A percentile compares a stretch with the other conserved stretches of the same genome.
phyloP scores from a whole-genome alignment of 169 alveolate genomes.

The Cryptosporidium bovis region DNA sequence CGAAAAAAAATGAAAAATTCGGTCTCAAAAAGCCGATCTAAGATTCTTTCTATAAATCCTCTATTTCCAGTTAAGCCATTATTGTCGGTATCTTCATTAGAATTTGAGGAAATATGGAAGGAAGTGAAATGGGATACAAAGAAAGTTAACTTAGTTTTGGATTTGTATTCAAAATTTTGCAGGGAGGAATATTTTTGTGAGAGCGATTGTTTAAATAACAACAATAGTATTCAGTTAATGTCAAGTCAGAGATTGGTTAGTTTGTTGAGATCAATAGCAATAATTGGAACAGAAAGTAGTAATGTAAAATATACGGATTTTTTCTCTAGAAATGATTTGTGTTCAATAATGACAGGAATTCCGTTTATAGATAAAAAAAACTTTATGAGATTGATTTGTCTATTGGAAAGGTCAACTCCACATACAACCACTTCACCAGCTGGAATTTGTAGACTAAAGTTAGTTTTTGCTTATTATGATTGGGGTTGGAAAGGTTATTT shows the following conservation, averaged over 20 bases:
- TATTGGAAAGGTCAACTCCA: slow-evolving; percentile 69
- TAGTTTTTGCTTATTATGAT: slow-evolving; percentile 66
- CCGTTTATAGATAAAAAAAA: slow-evolving; percentile 64
- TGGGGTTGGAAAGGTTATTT: slow-evolving; percentile 75
- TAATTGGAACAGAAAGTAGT: slow-evolving; percentile 18
- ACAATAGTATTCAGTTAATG: slow-evolving; percentile 7
- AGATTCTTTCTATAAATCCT: slow-evolving; percentile 5
- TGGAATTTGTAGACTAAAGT: slow-evolving; percentile 61
- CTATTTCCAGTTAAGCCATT: slow-evolving; percentile 16
- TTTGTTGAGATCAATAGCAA: slow-evolving; percentile 48
- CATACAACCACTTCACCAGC: slow-evolving; percentile 74
- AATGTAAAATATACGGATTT: slow-evolving; percentile 4
- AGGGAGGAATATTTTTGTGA: not conserved
- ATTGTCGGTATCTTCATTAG: slow-evolving; percentile 25
- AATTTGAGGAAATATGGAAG: slow-evolving; percentile 62
- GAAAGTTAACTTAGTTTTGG: slow-evolving; percentile 29
- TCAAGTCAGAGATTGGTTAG: slow-evolving; percentile 46
- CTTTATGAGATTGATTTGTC: slow-evolving; percentile 53
- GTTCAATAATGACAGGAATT: slow-evolving; percentile 65
- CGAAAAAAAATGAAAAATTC: not conserved
- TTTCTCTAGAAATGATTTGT: slow-evolving; percentile 42
- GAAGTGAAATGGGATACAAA: slow-evolving; percentile 69
- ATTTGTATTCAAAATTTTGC: slow-evolving; percentile 44
- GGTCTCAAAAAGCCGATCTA: slow-evolving; percentile 11
- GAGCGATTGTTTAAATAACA: not conserved